Evolutionary conservation across 805 yeast species (phyloP).

Genomic region (Metschnikowia aberdeeniae): DNA sequence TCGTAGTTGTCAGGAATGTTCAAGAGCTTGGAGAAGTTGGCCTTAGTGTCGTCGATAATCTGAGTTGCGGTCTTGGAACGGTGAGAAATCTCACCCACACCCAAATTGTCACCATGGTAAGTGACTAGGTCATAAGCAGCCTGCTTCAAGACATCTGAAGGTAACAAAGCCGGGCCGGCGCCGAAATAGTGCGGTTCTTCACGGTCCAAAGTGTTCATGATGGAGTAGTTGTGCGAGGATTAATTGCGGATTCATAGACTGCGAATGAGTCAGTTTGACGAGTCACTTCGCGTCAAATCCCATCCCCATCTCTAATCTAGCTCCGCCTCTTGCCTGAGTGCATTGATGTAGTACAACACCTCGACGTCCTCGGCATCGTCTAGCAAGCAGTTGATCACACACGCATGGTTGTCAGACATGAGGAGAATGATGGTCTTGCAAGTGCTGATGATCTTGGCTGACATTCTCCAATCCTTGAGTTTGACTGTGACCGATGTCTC

Average conservation of each 20-base stretch:
- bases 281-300: constrained; percentile 1
- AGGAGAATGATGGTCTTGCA: constrained; percentile 60
- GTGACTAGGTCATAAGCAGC: constrained; percentile 81
- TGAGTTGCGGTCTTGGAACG: constrained; percentile 79
- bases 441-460: constrained; percentile 54
- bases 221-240: not conserved
- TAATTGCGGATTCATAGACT: constrained; percentile 1
- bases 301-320: not conserved
- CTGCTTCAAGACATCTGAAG: constrained; percentile 76
- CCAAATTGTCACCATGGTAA: constrained; percentile 69
- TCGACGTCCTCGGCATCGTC: constrained; percentile 65
- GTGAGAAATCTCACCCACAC: constrained; percentile 95
- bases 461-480: constrained; percentile 65
- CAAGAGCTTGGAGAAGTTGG: constrained; percentile 58
- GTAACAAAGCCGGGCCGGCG: constrained; percentile 97
- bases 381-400: constrained; percentile 62
- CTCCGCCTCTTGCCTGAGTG: constrained; percentile 9
- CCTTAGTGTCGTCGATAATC: constrained; percentile 75
- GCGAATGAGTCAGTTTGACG: constrained; percentile 5
- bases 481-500: constrained; percentile 48
- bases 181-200: constrained; percentile 83
- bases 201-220: constrained; percentile 45
- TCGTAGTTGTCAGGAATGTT: constrained; percentile 88
- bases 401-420: constrained; percentile 52
- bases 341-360: constrained; percentile 57